Evolutionary conservation across 768 basidiomycete species (phyloP), one percentile per base, ranked within the genome.

Genomic region (Pleurotus salmoneostramineus): DNA sequence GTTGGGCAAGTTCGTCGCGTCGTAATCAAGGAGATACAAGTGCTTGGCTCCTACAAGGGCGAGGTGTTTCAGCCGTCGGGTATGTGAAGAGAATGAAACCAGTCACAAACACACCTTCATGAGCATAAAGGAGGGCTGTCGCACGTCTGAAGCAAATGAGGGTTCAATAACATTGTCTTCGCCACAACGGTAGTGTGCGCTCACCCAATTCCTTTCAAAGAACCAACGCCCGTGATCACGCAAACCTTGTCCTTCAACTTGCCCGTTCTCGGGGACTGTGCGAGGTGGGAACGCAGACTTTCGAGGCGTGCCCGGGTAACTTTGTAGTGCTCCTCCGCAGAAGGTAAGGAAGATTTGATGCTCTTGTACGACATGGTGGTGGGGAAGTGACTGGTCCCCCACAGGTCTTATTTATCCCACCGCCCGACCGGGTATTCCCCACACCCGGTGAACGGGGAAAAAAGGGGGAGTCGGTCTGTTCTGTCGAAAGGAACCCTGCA

Each of bases 161-260:
- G 21, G 21, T 27, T 27, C 21, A 27, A 27, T 27, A 27, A 27
- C 21, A 27, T 3, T 27, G 21, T 27, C 21, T 27, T 27, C 21
- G 21, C 21, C 36, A 46, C 37, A 6, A 51, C 11, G 44, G 15
- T n/a, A 31, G 46, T 47, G 17, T 56, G 17, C 43, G 21, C 21
- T 33, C 72, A 95, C 88, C 95, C 95, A 60, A 97, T 97, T 14
- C 95, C 95, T 67, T 88, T 87, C 62, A 89, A 67, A 15, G 92
- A 94, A 33, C 90, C 89, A 33, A 88, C 93, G 14, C 95, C 95
- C 0, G 95, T 96, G 63, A 96, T 82, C 57, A 96, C 79, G 64
- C 88, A 91, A 27, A 95, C 91, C 70, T 93, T 95, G 61, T 79
- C 84, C 66, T 78, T 79, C 61, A 95, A 77, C 64, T 84, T 79